phyloP scores from a whole-genome alignment of 257 asterid species.

The Eustoma russellianum region DNA sequence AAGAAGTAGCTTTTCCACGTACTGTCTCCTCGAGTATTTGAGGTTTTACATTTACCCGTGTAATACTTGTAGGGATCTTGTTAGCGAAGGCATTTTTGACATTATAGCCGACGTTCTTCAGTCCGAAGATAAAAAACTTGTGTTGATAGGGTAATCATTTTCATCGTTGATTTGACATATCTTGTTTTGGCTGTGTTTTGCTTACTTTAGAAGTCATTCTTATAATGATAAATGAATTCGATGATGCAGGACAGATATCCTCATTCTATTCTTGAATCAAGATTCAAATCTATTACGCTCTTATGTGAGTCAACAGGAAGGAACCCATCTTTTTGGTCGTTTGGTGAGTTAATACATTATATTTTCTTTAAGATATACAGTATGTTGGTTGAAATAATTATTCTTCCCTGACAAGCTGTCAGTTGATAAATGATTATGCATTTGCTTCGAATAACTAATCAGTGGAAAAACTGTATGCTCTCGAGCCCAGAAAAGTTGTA shows the following conservation, averaged over 20 bases:
- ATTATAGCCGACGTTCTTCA: slow-evolving; percentile 64
- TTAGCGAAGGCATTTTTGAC: slow-evolving; percentile 79
- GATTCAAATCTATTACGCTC: slow-evolving; percentile 81
- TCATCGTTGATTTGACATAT: neutral
- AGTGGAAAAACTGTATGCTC: too few species aligned
- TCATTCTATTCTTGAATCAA: slow-evolving; percentile 68
- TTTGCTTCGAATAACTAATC: neutral
- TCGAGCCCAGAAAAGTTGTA: too few species aligned
- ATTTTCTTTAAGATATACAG: neutral
- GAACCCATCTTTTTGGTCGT: slow-evolving; percentile 62
- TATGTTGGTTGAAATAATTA: neutral
- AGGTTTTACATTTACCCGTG: slow-evolving; percentile 1
- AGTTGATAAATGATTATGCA: neutral
- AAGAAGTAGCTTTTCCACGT: too few species aligned
- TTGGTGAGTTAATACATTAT: slow-evolving; percentile 48
- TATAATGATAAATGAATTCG: slow-evolving; percentile 24
- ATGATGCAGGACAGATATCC: slow-evolving; percentile 94
- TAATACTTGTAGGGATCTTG: slow-evolving; percentile 72
- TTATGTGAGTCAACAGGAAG: slow-evolving; percentile 65
- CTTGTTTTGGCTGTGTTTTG: neutral
- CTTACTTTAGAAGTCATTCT: slow-evolving; percentile 8
- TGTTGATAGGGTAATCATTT: slow-evolving; percentile 74
- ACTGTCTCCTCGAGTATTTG: neutral
- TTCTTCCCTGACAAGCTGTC: too few species aligned
- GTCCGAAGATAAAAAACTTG: slow-evolving; percentile 76